Evolutionary conservation across 2,329 filamentous ascomycete species (phyloP), one percentile per base, ranked within the genome.

Genomic region (Venturia asperata): DNA sequence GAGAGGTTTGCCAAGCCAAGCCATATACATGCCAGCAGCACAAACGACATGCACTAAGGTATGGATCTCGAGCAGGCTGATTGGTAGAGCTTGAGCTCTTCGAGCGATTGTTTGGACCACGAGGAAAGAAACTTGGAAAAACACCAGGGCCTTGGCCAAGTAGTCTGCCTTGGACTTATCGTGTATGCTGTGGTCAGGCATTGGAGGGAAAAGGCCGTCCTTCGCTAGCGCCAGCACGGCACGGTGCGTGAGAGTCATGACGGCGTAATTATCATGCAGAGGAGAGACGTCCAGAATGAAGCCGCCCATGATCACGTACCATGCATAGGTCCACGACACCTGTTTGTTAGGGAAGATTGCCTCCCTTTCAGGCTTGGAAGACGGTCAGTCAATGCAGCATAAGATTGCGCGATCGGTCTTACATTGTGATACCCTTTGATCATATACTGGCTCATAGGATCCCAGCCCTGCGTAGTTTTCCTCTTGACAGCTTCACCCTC

Each of bases 71-170:
- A 79, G 67, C 3, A 79, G 70, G 0, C 71, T 74, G 0, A 79
- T 52, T 0, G 78, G 75, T 0, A 80, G 68, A 1, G 71, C 68
- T 19, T 74, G 68, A 0, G 67, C 66, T 1, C 70, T 68, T 1
- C 77, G 71, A 15, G 70, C 72, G 9, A 77, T 68, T 58, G 70
- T 72, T 65, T 79, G 74, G 0, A 75, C 55, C 0, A 73, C 61
- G 69, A 80, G 77, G 76, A 77, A 80, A 4, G 67, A 66, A 0
- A 75, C 74, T 64, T 80, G 78, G 2, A 76, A 63, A 27, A 74
- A 69, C 1, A 77, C 74, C 1, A 80, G 61, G 0, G 67, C 49
- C 21, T 70, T 72, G 1, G 69, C 69, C 1, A 68, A 47, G 9
- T 10, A 21, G 55, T 72, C 68, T 6, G 70, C 67, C 66, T 72